Conservation (phyloP, 2,329 filamentous ascomycete genomes). For the Microdochium bolleyi region DNA sequence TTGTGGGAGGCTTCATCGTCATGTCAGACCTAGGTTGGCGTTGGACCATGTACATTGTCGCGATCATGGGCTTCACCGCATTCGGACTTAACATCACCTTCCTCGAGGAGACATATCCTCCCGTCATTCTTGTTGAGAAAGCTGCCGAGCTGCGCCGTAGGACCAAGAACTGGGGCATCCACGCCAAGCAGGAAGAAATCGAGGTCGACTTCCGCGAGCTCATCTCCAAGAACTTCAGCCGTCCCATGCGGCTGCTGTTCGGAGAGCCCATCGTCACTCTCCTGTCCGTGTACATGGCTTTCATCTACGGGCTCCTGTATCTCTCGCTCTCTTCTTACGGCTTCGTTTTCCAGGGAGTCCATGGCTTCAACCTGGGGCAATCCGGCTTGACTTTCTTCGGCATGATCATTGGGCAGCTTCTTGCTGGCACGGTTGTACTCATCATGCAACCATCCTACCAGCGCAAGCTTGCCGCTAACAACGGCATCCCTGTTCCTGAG, state of each 20-base stretch:
- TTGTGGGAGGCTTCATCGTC: conserved; percentile 61
- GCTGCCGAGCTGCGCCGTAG: conserved; percentile 53
- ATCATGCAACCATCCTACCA: conserved; percentile 59
- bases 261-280: conserved; percentile 62
- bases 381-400: conserved; percentile 79
- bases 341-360: conserved; percentile 67
- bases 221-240: conserved; percentile 57
- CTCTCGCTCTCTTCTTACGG: conserved; percentile 82
- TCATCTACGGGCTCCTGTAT: conserved; percentile 68
- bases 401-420: conserved; percentile 66
- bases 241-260: conserved; percentile 57
- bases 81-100: conserved; percentile 53
- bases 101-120: conserved; percentile 63
- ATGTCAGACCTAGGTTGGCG: conserved; percentile 60
- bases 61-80: conserved; percentile 55
- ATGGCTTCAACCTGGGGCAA: conserved; percentile 62
- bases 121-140: conserved; percentile 54
- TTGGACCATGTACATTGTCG: conserved; percentile 60
- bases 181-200: conserved; percentile 65
- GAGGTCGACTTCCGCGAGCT: conserved; percentile 58
- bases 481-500: conserved; percentile 55
- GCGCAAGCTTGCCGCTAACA: conserved; percentile 60
- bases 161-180: conserved; percentile 63
- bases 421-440: conserved; percentile 59
- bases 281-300: conserved; percentile 64